Evolutionary conservation across 75 land plant genomes (phyloP).

Genomic region (Picea sitchensis): DNA sequence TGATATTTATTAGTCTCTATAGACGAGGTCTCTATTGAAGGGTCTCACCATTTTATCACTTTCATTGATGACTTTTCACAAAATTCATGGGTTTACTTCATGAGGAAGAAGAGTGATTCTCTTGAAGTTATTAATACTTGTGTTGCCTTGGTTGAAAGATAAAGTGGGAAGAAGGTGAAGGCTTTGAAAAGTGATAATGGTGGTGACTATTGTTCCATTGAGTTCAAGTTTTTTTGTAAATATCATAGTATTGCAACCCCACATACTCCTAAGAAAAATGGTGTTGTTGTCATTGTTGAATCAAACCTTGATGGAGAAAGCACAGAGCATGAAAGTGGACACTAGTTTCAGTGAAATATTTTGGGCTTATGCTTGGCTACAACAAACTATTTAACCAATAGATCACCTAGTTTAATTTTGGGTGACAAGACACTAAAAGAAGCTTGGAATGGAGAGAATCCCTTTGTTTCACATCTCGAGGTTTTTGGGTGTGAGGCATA

Average conservation of each 20-base stretch:
- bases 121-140: too few species aligned
- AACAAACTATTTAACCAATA: not conserved
- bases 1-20: too few species aligned
- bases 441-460: not conserved
- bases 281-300: not conserved
- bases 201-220: not conserved
- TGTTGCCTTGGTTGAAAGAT: not conserved
- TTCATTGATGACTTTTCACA: too few species aligned
- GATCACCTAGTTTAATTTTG: not conserved
- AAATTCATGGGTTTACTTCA: too few species aligned
- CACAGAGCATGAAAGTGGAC: too few species aligned
- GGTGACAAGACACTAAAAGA: not conserved
- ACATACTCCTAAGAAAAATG: too few species aligned
- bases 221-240: too few species aligned
- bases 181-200: not conserved
- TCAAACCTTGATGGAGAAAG: not conserved
- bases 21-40: too few species aligned
- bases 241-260: not conserved
- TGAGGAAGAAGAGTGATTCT: too few species aligned
- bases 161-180: not conserved
- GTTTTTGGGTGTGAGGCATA: not conserved
- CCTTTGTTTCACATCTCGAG: not conserved
- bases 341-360: not conserved
- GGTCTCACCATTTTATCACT: too few species aligned
- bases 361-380: not conserved